Evolutionary conservation across 164 flowering plant genomes (phyloP).

Genomic region (Pachysandra terminalis): DNA sequence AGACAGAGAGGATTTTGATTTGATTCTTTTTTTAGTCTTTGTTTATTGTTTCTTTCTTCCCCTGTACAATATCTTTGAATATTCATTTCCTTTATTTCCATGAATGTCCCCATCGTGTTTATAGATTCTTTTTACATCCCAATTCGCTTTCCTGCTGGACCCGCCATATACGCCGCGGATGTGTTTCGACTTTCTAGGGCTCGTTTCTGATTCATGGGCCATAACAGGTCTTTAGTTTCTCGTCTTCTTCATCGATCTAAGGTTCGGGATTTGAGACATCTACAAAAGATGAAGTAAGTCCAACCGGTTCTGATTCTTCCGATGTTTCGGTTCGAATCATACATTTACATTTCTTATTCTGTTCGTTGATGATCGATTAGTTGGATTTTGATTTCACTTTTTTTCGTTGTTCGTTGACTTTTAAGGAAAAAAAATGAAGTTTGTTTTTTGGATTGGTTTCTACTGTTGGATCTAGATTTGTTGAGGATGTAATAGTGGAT

Average conservation of each 20-base stretch:
- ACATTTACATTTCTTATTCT: neutral
- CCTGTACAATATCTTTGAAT: neutral
- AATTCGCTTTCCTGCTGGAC: neutral
- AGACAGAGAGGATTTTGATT: neutral
- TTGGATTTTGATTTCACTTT: neutral
- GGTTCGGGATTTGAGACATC: neutral
- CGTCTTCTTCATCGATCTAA: slow-evolving; percentile 1
- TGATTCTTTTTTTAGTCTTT: neutral
- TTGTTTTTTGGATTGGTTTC: neutral
- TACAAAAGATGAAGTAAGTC: neutral
- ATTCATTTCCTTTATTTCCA: neutral
- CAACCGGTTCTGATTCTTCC: neutral
- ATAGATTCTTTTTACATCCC: neutral
- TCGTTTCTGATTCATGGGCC: neutral
- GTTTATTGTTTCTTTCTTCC: too few species aligned
- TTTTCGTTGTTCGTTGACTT: neutral
- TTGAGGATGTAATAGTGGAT: neutral
- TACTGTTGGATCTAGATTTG: neutral
- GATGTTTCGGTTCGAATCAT: neutral
- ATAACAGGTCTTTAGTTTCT: neutral
- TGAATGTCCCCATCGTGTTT: neutral
- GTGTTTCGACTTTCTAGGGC: neutral
- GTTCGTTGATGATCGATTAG: neutral
- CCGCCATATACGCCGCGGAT: neutral
- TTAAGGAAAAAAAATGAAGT: neutral